A percentile compares a stretch with the other conserved stretches of the same genome.
Conservation (phyloP, 2,329 filamentous ascomycete genomes). For the Talaromyces amestolkiae region DNA sequence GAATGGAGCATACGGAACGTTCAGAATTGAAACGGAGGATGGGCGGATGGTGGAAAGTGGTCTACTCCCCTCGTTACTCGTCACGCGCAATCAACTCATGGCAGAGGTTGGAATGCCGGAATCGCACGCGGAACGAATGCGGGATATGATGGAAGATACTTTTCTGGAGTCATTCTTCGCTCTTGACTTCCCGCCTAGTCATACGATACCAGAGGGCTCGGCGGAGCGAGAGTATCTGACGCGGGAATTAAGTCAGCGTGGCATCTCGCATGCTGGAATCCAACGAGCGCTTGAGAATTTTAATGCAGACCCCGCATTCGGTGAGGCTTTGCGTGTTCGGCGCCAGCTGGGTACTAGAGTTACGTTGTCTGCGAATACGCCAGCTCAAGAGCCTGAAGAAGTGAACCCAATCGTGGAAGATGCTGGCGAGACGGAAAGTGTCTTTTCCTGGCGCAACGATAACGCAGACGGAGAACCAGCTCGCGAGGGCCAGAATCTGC, state of each 20-base stretch:
- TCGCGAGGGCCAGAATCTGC: conserved; percentile 70
- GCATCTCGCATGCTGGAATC: conserved; percentile 39
- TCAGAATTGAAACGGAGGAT: conserved; percentile 43
- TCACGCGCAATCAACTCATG: conserved; percentile 43
- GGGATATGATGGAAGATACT: conserved; percentile 45
- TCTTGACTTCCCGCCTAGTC: conserved; percentile 39
- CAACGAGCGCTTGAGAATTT: conserved; percentile 38
- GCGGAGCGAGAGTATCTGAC: conserved; percentile 38
- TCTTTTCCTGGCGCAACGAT: conserved; percentile 46
- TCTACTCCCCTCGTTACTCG: conserved; percentile 42
- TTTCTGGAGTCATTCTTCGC: conserved; percentile 45
- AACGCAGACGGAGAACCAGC: conserved; percentile 42
- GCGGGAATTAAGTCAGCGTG: conserved; percentile 39
- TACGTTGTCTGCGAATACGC: conserved; percentile 30
- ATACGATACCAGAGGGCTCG: conserved; percentile 34
- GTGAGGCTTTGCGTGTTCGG: conserved; percentile 38
- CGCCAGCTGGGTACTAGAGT: conserved; percentile 41
- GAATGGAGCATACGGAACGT: conserved; percentile 43
- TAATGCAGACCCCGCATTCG: conserved; percentile 41
- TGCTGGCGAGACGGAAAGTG: conserved; percentile 40
- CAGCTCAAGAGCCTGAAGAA: conserved; percentile 23
- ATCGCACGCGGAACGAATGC: conserved; percentile 42
- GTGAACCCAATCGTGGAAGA: conserved; percentile 23
- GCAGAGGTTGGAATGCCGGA: conserved; percentile 38
- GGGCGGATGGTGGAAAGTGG: conserved; percentile 42